Evolutionary conservation across 2,329 filamentous ascomycete genomes (phyloP).

Genomic region (Kalaharituber pfeilii): DNA sequence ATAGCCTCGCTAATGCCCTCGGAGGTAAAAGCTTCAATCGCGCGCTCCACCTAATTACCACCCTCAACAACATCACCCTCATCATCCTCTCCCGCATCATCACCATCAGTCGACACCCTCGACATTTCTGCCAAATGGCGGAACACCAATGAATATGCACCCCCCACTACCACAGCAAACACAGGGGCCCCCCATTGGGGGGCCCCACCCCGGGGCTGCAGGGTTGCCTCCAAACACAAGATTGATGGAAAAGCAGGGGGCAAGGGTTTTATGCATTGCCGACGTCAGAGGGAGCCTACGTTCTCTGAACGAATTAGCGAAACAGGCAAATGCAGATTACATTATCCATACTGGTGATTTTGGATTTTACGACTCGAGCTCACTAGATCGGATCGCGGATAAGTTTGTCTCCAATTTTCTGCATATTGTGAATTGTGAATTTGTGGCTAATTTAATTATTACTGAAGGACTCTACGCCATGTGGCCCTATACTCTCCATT

Average conservation of each 20-base stretch:
- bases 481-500: constrained; percentile 96
- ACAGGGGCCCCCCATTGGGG: not conserved
- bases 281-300: constrained; percentile 72
- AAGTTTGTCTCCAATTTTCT: too few species aligned
- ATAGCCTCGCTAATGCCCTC: not conserved
- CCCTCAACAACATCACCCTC: not conserved
- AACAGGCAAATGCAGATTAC: constrained; percentile 84
- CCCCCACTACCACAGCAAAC: constrained; percentile 14
- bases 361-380: constrained; percentile 94
- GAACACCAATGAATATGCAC: constrained; percentile 1
- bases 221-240: constrained; percentile 15
- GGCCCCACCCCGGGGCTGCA: not conserved
- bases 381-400: constrained; percentile 89
- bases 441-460: constrained; percentile 8
- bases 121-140: not conserved
- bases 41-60: not conserved
- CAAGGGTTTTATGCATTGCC: constrained; percentile 51
- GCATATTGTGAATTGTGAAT: too few species aligned
- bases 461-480: constrained; percentile 86
- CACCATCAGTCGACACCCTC: not conserved
- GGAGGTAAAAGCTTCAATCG: not conserved
- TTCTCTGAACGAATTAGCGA: constrained; percentile 91
- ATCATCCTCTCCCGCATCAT: not conserved
- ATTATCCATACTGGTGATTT: constrained; percentile 99
- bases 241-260: constrained; percentile 17